Base-by-base conservation (phyloP, 192 early-diverging fungal genomes). In the Coemansia sp. region DNA sequence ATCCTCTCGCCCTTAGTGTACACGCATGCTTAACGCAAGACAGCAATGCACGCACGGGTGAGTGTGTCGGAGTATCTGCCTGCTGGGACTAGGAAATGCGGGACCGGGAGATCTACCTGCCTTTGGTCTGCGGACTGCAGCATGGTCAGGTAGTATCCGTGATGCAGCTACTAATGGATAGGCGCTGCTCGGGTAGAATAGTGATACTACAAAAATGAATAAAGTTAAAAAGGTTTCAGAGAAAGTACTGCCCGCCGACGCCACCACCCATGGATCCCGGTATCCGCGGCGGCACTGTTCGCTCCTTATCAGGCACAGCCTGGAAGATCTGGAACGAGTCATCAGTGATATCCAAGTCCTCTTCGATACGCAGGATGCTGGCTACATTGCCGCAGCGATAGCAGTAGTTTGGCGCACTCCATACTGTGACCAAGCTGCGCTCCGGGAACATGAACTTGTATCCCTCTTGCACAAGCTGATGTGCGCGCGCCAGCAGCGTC, bases 331-430 rank as follows among this genome's bases (percentile, higher is more conserved):
- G 95, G 86, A 98, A 98, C 77, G 89, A 91, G 66, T 86, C 85
- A 60, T 96, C 95, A 59, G 91, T 88, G 64, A 98, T 85, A 38
- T 91, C 88, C 24, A 89, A 60, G 79, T 90, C 91, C 85, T 91
- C 57, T 87, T 94, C 84, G 60, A 86, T 82, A 44, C 75, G 63
- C 64, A 86, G 66, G 34, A 99, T 98, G 61, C 95, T 94, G 11
- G 96, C 96, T 40, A 98, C 95, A 74, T 99, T 97, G 62, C 95
- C 96, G 70, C 97, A 98, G 44, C 97, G 91, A 80, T 98, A 98
- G 78, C 97, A 98, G 78, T 98, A 98, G 78, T 98, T 97, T 36
- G 96, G 96, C 15, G 96, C 97, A 29, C 92, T 94, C 97, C 97
- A 98, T 27, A 92, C 91, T 8, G 97, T 99, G n/a, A 98, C 96